Conservation (phyloP, 1,284 basidiomycete genomes). For the Apiotrichum laibachii region DNA sequence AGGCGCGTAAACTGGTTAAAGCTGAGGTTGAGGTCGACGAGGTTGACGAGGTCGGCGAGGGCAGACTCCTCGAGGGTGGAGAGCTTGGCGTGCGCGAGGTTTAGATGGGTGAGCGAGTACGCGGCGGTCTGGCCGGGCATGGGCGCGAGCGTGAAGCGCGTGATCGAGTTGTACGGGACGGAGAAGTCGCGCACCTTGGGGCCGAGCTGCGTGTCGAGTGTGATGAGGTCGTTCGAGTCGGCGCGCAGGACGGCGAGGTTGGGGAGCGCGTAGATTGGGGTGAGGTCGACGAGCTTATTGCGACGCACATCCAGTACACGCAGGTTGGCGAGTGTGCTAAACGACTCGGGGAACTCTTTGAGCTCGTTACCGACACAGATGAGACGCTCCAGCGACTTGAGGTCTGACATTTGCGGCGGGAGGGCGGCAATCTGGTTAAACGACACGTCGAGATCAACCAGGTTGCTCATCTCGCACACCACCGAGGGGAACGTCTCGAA, state of each 20-base stretch:
- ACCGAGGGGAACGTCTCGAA: slow-evolving; percentile 77
- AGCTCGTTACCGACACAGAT: slow-evolving; percentile 86
- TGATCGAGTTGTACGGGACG: slow-evolving; percentile 57
- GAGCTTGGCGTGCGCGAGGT: slow-evolving; percentile 88
- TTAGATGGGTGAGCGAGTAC: slow-evolving; percentile 71
- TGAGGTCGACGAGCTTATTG: slow-evolving; percentile 75
- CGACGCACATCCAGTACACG: slow-evolving; percentile 75
- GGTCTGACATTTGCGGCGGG: slow-evolving; percentile 72
- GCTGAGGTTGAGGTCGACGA: slow-evolving; percentile 70
- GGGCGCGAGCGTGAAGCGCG: slow-evolving; percentile 67
- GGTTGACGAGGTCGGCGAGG: slow-evolving; percentile 71
- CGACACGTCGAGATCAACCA: slow-evolving; percentile 87
- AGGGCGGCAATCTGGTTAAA: slow-evolving; percentile 87
- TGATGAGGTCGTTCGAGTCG: slow-evolving; percentile 77
- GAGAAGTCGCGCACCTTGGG: slow-evolving; percentile 58
- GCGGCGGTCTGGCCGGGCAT: slow-evolving; percentile 59
- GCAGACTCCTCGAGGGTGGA: slow-evolving; percentile 73
- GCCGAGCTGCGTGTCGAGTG: slow-evolving; percentile 72
- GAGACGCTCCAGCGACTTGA: slow-evolving; percentile 70
- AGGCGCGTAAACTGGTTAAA: slow-evolving; percentile 84
- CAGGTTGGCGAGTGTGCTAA: slow-evolving; percentile 64
- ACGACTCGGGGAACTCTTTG: slow-evolving; percentile 67
- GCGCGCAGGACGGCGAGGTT: slow-evolving; percentile 66
- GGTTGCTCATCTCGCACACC: slow-evolving; percentile 68
- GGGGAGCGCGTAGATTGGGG: slow-evolving; percentile 66